Conservation (phyloP, 169 alveolate genomes). For the Hepatocystis sp. region DNA sequence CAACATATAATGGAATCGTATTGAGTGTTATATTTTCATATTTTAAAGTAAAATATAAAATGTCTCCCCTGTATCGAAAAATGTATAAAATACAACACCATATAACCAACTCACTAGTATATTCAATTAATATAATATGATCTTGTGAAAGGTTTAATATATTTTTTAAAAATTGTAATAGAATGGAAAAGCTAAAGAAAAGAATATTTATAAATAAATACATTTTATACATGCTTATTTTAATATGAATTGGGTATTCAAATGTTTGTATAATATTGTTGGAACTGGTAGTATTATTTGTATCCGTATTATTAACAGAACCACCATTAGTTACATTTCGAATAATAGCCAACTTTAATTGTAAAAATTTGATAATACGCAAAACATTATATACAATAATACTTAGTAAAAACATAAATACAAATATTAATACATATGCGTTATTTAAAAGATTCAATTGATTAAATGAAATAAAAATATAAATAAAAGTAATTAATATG, state of each 20-base stretch:
- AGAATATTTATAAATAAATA: constrained; percentile 13
- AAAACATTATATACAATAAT: constrained; percentile 19
- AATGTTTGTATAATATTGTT: constrained; percentile 30
- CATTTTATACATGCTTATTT: constrained; percentile 44
- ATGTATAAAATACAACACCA: constrained; percentile 65
- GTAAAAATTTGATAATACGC: constrained; percentile 53
- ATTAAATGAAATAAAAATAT: constrained; percentile 38
- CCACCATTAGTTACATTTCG: constrained; percentile 52
- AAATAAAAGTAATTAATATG: constrained; percentile 33
- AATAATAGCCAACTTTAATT: constrained; percentile 36
- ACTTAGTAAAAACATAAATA: constrained; percentile 11
- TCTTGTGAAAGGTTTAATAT: constrained; percentile 8
- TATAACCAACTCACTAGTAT: constrained; percentile 40
- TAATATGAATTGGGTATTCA: constrained; percentile 33
- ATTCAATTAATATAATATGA: constrained; percentile 29
- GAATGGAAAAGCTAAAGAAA: constrained; percentile 41
- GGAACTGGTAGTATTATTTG: too few species aligned
- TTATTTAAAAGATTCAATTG: constrained; percentile 18
- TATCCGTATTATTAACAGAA: too few species aligned
- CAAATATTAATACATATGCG: constrained; percentile 13
- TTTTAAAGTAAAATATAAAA: constrained; percentile 34
- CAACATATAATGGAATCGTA: constrained; percentile 37
- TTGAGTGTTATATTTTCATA: constrained; percentile 26
- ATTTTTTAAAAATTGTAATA: constrained; percentile 19
- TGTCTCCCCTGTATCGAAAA: constrained; percentile 41